Conservation (phyloP, 1,284 basidiomycete species). For the Ganoderma sp. region DNA sequence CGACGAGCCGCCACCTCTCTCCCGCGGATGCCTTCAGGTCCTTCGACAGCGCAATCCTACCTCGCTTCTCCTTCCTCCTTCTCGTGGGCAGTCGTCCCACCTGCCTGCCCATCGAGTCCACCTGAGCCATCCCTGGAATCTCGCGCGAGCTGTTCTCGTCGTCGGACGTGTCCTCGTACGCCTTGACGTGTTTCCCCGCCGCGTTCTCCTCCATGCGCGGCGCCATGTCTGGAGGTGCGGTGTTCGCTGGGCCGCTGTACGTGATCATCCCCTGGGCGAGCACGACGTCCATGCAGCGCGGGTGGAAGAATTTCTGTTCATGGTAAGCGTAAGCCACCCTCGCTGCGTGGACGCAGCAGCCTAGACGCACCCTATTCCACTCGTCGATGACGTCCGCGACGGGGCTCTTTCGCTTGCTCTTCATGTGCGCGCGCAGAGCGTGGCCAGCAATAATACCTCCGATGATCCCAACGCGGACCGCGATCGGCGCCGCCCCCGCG, state of each 20-base stretch:
- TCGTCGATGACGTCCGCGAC: conserved; percentile 28
- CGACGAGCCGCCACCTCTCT: conserved; percentile 22
- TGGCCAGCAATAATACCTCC: conserved; percentile 17
- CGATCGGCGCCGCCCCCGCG: conserved; percentile 23
- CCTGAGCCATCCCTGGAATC: background rate
- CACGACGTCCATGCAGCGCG: conserved; percentile 30
- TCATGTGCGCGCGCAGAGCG: conserved; percentile 20
- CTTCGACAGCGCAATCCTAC: conserved; percentile 6
- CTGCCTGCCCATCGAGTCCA: background rate
- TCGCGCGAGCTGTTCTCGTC: conserved; percentile 9
- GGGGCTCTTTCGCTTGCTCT: conserved; percentile 25
- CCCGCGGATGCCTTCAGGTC: conserved; percentile 18
- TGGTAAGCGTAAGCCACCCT: background rate
- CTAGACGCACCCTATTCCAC: conserved; percentile 28
- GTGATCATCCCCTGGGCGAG: conserved; percentile 28
- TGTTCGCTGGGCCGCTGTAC: conserved; percentile 19
- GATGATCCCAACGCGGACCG: conserved; percentile 12
- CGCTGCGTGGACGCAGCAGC: too few species aligned
- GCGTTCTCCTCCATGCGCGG: background rate
- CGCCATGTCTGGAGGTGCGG: conserved; percentile 16
- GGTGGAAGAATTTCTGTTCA: conserved; percentile 33
- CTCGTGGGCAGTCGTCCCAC: background rate
- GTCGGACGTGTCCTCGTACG: conserved; percentile 16
- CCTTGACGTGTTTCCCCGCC: conserved; percentile 11
- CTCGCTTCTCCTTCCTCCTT: background rate